Conservation (phyloP, 1,139 yeast species). For the Hyphopichia fennica region DNA sequence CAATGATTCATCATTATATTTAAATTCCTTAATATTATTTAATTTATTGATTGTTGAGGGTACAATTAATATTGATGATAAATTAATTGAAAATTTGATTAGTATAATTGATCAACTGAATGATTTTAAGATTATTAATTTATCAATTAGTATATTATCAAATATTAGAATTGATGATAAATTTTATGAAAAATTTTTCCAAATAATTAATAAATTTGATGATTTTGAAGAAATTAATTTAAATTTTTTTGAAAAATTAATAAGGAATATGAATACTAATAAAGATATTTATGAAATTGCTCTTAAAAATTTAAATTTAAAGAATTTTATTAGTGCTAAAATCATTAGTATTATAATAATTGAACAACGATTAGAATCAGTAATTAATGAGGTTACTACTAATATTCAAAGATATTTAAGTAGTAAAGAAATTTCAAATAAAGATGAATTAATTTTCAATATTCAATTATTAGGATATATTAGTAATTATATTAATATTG, state of each 20-base stretch:
- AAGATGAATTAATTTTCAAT: conserved; percentile 17
- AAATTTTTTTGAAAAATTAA: conserved; percentile 7
- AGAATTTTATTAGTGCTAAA: conserved; percentile 28
- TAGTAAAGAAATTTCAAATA: background rate
- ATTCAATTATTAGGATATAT: conserved; percentile 23
- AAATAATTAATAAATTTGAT: conserved; percentile 4
- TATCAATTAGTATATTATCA: conserved; percentile 7
- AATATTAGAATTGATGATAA: background rate
- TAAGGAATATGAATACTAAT: conserved; percentile 10
- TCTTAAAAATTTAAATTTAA: conserved; percentile 14
- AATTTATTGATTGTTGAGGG: conserved; percentile 10
- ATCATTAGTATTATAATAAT: conserved; percentile 43
- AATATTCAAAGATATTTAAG: background rate
- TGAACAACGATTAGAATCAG: conserved; percentile 26
- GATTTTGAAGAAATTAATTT: conserved; percentile 10
- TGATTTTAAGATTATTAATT: conserved; percentile 4
- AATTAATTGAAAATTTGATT: background rate
- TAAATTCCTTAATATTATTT: conserved; percentile 24
- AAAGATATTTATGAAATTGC: conserved; percentile 13
- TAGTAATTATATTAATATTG: conserved; percentile 22
- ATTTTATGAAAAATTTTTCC: conserved; percentile 8
- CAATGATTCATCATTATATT: conserved; percentile 25
- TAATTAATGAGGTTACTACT: conserved; percentile 17
- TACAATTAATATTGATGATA: conserved; percentile 4
- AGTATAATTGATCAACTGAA: conserved; percentile 1